Conservation (phyloP, 352 stramenopile species). For the Phytophthora rubi region DNA sequence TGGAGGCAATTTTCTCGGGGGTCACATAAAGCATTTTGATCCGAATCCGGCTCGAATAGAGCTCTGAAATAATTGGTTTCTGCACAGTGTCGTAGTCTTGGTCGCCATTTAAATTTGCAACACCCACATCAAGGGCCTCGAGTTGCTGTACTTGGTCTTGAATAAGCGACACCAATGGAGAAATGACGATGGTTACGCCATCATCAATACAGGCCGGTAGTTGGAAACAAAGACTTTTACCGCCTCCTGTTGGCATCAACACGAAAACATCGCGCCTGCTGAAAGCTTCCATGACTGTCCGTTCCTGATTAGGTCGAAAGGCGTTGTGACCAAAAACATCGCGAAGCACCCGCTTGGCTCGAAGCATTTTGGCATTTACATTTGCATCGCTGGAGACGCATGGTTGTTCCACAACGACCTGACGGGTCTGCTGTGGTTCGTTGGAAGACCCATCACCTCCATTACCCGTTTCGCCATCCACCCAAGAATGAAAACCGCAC, state of each 20-base stretch:
- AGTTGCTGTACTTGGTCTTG: constrained; percentile 99
- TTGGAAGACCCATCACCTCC: constrained; percentile 10
- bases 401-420: constrained; percentile 31
- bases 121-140: constrained; percentile 91
- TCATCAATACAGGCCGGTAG: constrained; percentile 89
- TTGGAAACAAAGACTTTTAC: constrained; percentile 99
- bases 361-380: constrained; percentile 72
- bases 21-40: constrained; percentile 99
- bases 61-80: constrained; percentile 84
- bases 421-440: constrained; percentile 14
- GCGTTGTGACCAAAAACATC: constrained; percentile 96
- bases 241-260: constrained; percentile 99
- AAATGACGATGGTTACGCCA: constrained; percentile 97
- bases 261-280: constrained; percentile 96
- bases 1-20: constrained; percentile 96
- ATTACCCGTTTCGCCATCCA: constrained; percentile 37
- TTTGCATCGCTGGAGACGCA: constrained; percentile 55
- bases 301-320: constrained; percentile 96
- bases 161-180: constrained; percentile 98
- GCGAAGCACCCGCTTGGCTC: constrained; percentile 72
- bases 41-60: constrained; percentile 83
- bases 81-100: constrained; percentile 89
- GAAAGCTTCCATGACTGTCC: constrained; percentile 95
- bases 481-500: constrained; percentile 84
- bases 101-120: constrained; percentile 86